Conservation (phyloP, 805 yeast genomes). For the Ogataea ganodermae region DNA sequence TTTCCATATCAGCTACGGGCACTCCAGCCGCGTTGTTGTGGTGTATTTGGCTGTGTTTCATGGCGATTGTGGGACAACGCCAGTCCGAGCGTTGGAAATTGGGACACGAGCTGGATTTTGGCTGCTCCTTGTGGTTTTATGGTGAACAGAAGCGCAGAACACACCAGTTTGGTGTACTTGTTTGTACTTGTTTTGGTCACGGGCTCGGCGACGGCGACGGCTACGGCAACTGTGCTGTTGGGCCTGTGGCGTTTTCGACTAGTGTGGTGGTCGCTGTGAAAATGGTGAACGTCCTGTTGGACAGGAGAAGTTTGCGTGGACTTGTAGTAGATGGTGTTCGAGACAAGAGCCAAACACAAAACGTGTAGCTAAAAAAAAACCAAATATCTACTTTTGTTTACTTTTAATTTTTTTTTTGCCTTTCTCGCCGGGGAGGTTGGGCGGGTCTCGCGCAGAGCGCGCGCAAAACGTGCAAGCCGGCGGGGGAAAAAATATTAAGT, state of each 20-base stretch:
- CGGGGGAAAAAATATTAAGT: background rate
- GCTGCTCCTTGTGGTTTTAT: background rate
- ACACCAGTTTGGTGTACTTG: background rate
- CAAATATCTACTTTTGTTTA: background rate
- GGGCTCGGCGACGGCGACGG: background rate
- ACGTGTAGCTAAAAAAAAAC: constrained; percentile 6
- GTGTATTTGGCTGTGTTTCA: constrained; percentile 3
- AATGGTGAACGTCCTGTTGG: background rate
- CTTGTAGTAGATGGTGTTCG: background rate
- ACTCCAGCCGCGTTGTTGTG: constrained; percentile 1
- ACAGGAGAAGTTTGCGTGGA: background rate
- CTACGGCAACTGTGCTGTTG: background rate
- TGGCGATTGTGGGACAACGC: background rate
- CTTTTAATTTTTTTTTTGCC: constrained; percentile 1
- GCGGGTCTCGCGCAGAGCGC: background rate
- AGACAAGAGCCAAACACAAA: constrained; percentile 3
- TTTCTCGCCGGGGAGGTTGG: constrained; percentile 2
- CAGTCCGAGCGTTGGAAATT: background rate
- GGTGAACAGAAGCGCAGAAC: background rate
- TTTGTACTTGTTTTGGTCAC: background rate
- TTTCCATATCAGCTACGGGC: constrained; percentile 9
- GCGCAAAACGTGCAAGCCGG: background rate
- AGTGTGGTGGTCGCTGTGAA: background rate
- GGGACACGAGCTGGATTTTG: background rate
- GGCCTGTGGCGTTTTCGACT: too few relatives aligned